A percentile compares a stretch with the other conserved stretches of the same genome.
phyloP scores from a whole-genome alignment of 2,329 filamentous ascomycete species.

The Xylaria sp. region DNA sequence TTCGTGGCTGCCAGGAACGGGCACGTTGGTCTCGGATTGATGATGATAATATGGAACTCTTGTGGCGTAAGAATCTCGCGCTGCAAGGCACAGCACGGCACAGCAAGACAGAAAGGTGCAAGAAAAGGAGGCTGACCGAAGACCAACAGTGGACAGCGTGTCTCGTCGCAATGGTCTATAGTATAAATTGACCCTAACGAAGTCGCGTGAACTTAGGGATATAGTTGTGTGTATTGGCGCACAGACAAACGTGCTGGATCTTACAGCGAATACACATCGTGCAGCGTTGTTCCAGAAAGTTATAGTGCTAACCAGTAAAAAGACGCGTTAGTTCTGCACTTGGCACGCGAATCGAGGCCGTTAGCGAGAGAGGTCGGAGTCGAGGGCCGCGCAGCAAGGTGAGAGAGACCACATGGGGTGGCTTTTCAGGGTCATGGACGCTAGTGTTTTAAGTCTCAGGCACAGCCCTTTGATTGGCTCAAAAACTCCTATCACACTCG shows the following conservation, averaged over 20 bases:
- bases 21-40: neutral
- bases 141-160: neutral
- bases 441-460: conserved; percentile 54
- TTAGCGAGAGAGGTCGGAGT: conserved; percentile 14
- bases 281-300: neutral
- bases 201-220: neutral
- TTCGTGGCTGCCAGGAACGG: neutral
- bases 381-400: conserved; percentile 21
- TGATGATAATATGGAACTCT: neutral
- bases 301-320: conserved; percentile 3
- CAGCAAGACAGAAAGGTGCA: conserved; percentile 11
- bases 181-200: neutral
- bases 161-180: neutral
- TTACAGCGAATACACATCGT: neutral
- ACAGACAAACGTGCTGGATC: neutral
- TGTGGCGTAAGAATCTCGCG: neutral
- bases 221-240: too few relatives aligned
- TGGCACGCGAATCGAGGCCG: neutral
- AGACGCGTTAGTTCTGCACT: neutral
- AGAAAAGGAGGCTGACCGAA: conserved; percentile 29
- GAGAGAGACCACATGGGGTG: conserved; percentile 3
- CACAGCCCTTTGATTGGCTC: conserved; percentile 46
- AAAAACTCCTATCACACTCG: conserved; percentile 26
- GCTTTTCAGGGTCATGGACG: conserved; percentile 46
- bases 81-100: neutral